Conservation (phyloP, 2,329 filamentous ascomycete genomes). For the Hawksworthiomyces lignivorus region DNA sequence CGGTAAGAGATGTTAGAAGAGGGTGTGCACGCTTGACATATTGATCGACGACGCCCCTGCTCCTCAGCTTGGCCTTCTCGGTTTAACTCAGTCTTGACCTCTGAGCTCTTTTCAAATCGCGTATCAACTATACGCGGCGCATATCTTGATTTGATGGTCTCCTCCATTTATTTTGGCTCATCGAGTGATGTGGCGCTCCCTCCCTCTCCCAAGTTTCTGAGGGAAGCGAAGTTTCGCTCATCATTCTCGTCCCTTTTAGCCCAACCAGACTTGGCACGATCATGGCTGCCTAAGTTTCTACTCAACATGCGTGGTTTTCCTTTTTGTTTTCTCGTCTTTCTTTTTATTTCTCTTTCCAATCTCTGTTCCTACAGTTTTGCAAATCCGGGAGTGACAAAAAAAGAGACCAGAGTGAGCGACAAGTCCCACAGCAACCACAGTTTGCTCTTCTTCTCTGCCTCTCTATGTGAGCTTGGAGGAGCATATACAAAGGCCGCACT, state of each 20-base stretch:
- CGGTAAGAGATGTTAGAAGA: no score
- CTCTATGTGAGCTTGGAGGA: no score
- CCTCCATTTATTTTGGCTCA: no score
- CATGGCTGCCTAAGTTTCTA: not conserved
- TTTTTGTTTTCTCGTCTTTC: not conserved
- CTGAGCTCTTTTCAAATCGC: no score
- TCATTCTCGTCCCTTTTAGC: conserved; percentile 2
- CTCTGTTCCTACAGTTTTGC: conserved; percentile 3
- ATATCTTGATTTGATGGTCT: no score
- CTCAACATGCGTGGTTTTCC: no score
- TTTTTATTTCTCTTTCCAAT: not conserved
- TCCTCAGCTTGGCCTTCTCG: not conserved
- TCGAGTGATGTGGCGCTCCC: no score
- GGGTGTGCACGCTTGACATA: conserved; percentile 3
- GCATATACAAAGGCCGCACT: not conserved
- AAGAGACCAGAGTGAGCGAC: not conserved
- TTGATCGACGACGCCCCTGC: conserved; percentile 7
- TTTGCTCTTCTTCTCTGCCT: not conserved
- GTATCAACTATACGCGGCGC: no score
- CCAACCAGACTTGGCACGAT: not conserved
- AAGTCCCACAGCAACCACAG: not conserved
- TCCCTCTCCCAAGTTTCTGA: no score
- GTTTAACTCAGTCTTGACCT: not conserved
- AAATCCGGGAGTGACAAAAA: conserved; percentile 6
- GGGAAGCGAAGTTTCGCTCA: conserved; percentile 5